phyloP scores from a whole-genome alignment of 2,329 filamentous ascomycete species.

The Nemania diffusa region DNA sequence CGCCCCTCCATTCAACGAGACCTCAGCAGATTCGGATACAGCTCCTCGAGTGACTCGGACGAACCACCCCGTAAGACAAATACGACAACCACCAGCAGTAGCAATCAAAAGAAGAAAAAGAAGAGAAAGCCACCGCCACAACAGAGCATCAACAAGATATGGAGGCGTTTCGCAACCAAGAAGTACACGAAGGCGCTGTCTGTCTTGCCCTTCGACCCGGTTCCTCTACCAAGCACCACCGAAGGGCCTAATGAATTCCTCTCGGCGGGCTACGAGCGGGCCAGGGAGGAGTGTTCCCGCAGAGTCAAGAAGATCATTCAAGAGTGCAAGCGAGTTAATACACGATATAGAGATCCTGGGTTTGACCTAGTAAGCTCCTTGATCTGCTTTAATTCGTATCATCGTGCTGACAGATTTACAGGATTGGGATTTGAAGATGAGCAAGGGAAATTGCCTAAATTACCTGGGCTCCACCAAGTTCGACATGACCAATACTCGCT shows the following conservation, averaged over 20 bases:
- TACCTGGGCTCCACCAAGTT: conserved; percentile 63
- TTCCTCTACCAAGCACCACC: conserved; percentile 60
- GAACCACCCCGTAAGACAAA: conserved; percentile 53
- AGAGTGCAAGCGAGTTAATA: conserved; percentile 78
- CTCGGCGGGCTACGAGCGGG: conserved; percentile 69
- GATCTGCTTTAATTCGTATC: conserved; percentile 46
- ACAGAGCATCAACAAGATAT: conserved; percentile 73
- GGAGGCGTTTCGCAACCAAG: conserved; percentile 69
- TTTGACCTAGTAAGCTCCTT: conserved; percentile 64
- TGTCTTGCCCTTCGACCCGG: conserved; percentile 72
- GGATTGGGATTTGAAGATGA: conserved; percentile 76
- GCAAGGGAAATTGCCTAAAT: conserved; percentile 66
- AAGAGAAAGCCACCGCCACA: conserved; percentile 70
- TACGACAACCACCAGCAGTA: conserved; percentile 44
- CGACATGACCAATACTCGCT: conserved; percentile 57
- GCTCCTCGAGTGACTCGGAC: conserved; percentile 62
- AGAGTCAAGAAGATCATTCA: conserved; percentile 70
- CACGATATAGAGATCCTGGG: conserved; percentile 77
- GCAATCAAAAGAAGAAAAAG: conserved; percentile 66
- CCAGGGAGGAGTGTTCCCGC: conserved; percentile 70
- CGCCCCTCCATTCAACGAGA: conserved; percentile 38
- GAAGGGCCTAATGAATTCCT: conserved; percentile 70
- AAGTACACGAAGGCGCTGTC: conserved; percentile 73
- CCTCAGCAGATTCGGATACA: conserved; percentile 55
- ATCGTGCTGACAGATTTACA: conserved; percentile 51